These are phyloP conservation scores for Coemansia sp. DNA, from an alignment of 192 early-diverging fungal species.

Conservation along the genomic window DNA sequence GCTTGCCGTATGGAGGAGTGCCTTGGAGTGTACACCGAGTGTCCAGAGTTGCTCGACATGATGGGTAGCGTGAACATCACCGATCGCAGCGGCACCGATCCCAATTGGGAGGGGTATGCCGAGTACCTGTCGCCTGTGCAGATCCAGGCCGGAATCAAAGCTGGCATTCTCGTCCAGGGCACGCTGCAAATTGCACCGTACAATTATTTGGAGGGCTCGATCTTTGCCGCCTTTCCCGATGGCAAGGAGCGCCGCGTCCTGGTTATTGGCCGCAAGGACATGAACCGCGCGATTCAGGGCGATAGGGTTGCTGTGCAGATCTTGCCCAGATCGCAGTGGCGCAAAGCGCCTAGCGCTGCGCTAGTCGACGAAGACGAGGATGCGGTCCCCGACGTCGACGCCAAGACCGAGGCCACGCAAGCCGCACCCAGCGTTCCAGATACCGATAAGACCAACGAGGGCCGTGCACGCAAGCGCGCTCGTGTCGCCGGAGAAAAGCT, in stretches of 20 bases:
- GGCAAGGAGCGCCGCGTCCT: constrained; percentile 74
- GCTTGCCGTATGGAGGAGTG: constrained; percentile 77
- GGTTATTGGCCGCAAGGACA: constrained; percentile 75
- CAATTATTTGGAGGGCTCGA: constrained; percentile 87
- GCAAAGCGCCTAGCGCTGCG: constrained; percentile 65
- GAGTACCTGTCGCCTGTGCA: constrained; percentile 79
- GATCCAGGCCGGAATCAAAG: constrained; percentile 82
- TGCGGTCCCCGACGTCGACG: constrained; percentile 33
- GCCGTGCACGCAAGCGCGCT: constrained; percentile 28
- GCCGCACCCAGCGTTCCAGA: constrained; percentile 25
- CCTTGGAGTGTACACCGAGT: constrained; percentile 66
- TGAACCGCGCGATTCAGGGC: constrained; percentile 93
- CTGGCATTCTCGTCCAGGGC: constrained; percentile 77
- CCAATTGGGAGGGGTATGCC: constrained; percentile 54
- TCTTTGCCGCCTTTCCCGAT: constrained; percentile 68
- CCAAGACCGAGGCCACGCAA: constrained; percentile 2
- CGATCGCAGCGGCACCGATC: constrained; percentile 37
- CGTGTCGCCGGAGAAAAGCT: constrained; percentile 18
- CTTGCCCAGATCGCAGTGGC: constrained; percentile 85
- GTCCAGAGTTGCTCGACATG: constrained; percentile 93
- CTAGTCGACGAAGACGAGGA: constrained; percentile 75
- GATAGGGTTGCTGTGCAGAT: constrained; percentile 89
- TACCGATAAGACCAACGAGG: constrained; percentile 4
- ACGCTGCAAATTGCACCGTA: constrained; percentile 78
- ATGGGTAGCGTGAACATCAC: constrained; percentile 59